These are phyloP conservation scores for Verticillium klebahnii DNA, from an alignment of 2,329 filamentous ascomycete species.

Conservation along the genomic window DNA sequence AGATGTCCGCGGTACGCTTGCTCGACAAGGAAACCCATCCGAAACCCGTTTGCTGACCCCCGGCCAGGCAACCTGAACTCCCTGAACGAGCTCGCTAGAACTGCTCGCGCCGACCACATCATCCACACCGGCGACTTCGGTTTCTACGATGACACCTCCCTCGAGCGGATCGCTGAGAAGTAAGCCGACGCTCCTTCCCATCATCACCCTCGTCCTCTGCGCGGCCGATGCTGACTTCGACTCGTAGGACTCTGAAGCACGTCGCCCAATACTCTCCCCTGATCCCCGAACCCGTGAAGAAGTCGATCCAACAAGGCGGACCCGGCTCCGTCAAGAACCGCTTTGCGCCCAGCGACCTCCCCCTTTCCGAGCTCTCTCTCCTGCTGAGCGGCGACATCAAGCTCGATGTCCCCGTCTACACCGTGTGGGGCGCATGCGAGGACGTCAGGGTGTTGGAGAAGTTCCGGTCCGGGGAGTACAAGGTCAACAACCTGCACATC, in stretches of 20 bases:
- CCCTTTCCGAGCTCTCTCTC: slow-evolving; percentile 85
- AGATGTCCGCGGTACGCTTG: slow-evolving; percentile 61
- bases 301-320: slow-evolving; percentile 60
- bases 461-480: slow-evolving; percentile 96
- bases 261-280: slow-evolving; percentile 97
- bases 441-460: slow-evolving; percentile 97
- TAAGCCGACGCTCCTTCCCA: slow-evolving; percentile 40
- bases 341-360: slow-evolving; percentile 75
- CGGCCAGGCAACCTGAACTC: slow-evolving; percentile 82
- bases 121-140: slow-evolving; percentile 99
- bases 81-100: slow-evolving; percentile 91
- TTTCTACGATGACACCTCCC: slow-evolving; percentile 94
- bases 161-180: slow-evolving; percentile 98
- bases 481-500: slow-evolving; percentile 94
- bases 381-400: slow-evolving; percentile 86
- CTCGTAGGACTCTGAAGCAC: slow-evolving; percentile 83
- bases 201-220: slow-evolving; percentile 3
- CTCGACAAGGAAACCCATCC: slow-evolving; percentile 3
- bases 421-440: slow-evolving; percentile 97
- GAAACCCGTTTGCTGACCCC: slow-evolving; percentile 1
- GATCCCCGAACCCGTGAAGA: slow-evolving; percentile 73
- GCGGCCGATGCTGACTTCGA: slow-evolving; percentile 13
- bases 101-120: slow-evolving; percentile 93
- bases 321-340: slow-evolving; percentile 80
- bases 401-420: slow-evolving; percentile 95